phyloP scores from a whole-genome alignment of 495 filamentous ascomycete genomes.

The Talaromyces liani region DNA sequence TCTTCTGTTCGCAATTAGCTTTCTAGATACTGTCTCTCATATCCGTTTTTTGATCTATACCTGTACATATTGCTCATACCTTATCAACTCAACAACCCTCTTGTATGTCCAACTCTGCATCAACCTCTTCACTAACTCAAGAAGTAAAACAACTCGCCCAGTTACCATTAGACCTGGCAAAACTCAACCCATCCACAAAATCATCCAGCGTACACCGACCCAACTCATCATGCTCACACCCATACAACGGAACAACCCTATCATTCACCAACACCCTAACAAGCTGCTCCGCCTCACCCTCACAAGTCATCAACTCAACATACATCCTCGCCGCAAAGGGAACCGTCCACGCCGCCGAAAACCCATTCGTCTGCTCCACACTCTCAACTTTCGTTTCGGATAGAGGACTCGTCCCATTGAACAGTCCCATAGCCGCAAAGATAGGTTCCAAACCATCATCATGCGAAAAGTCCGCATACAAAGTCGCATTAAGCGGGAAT shows the following conservation, averaged over 20 bases:
- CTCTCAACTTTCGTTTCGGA: conserved; percentile 32
- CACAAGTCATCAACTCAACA: conserved; percentile 66
- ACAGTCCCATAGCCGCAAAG: conserved; percentile 55
- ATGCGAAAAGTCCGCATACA: conserved; percentile 70
- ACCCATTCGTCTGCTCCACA: conserved; percentile 36
- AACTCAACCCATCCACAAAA: conserved; percentile 58
- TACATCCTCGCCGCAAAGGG: conserved; percentile 61
- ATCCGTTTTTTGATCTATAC: no score
- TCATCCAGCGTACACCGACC: conserved; percentile 50
- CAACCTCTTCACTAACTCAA: no score
- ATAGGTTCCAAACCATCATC: conserved; percentile 65
- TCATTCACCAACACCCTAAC: conserved; percentile 66
- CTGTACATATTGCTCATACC: no score
- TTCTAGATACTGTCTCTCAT: no score
- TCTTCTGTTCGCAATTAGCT: no score
- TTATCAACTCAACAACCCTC: no score
- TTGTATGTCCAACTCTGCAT: no score
- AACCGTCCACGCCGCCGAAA: conserved; percentile 55
- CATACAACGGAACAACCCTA: conserved; percentile 52
- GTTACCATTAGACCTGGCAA: conserved; percentile 52
- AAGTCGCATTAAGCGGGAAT: conserved; percentile 48
- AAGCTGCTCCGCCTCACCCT: conserved; percentile 33
- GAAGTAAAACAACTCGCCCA: conserved; percentile 54
- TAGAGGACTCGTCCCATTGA: conserved; percentile 38
- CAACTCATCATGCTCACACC: conserved; percentile 49